These are phyloP conservation scores for Aspergillus kassunensis DNA, from an alignment of 495 filamentous ascomycete species.

Conservation along the genomic window DNA sequence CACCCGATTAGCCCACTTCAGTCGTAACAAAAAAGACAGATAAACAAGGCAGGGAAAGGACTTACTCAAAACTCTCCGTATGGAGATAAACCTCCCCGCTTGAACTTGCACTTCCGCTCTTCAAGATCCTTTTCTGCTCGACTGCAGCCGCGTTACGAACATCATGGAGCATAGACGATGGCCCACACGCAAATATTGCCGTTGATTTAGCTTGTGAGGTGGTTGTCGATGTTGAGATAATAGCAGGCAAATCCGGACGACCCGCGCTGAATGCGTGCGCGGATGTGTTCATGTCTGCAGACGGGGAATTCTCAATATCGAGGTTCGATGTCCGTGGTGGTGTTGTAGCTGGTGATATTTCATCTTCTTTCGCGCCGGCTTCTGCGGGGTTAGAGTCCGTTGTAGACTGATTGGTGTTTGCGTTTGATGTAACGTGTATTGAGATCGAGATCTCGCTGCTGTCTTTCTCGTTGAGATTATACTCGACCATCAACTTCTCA, in stretches of 20 bases:
- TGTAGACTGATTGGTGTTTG: not conserved
- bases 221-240: constrained; percentile 24
- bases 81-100: constrained; percentile 48
- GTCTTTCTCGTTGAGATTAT: not conserved
- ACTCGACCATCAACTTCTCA: constrained; percentile 5
- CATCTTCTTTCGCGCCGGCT: constrained; percentile 10
- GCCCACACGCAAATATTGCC: constrained; percentile 49
- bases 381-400: not conserved
- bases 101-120: constrained; percentile 20
- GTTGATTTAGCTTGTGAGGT: constrained; percentile 23
- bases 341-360: constrained; percentile 5
- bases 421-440: constrained; percentile 19
- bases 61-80: constrained; percentile 49
- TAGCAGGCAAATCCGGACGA: constrained; percentile 35
- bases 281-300: not conserved
- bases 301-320: no score
- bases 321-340: no score
- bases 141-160: constrained; percentile 46
- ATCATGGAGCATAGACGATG: constrained; percentile 46
- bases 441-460: constrained; percentile 17
- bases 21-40: not conserved
- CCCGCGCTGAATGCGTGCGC: not conserved
- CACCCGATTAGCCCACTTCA: no score
- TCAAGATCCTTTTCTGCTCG: constrained; percentile 39
- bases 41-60: not conserved